phyloP scores from a whole-genome alignment of 805 yeast species.

The Sungouiella thailandica region DNA sequence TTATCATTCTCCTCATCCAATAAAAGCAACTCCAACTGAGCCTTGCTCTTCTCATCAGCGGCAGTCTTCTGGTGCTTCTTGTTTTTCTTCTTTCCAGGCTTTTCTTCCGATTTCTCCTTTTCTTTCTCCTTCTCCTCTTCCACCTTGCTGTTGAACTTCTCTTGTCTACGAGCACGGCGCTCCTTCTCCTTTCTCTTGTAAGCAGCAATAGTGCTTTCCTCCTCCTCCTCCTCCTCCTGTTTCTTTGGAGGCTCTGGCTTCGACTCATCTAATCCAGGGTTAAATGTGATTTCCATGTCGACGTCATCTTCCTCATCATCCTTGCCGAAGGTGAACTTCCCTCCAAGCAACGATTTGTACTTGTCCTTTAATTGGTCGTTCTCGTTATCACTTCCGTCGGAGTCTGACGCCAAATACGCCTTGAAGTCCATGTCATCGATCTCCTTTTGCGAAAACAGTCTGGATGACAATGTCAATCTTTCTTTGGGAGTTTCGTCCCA shows the following conservation, averaged over 20 bases:
- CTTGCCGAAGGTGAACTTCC: slow-evolving; percentile 28
- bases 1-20: slow-evolving; percentile 50
- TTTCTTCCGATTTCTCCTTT: slow-evolving; percentile 19
- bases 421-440: slow-evolving; percentile 86
- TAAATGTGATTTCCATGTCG: slow-evolving; percentile 94
- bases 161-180: slow-evolving; percentile 81
- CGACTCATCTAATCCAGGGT: slow-evolving; percentile 63
- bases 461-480: slow-evolving; percentile 66
- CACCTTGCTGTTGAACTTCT: slow-evolving; percentile 60
- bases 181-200: slow-evolving; percentile 88
- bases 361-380: slow-evolving; percentile 43
- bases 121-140: slow-evolving; percentile 48
- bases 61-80: slow-evolving; percentile 6
- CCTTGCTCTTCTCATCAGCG: slow-evolving; percentile 30
- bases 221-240: slow-evolving; percentile 32
- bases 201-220: slow-evolving; percentile 73
- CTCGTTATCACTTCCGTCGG: slow-evolving; percentile 42
- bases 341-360: slow-evolving; percentile 55
- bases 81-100: slow-evolving; percentile 18
- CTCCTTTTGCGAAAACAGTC: slow-evolving; percentile 84
- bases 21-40: slow-evolving; percentile 70
- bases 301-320: slow-evolving; percentile 44
- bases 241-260: slow-evolving; percentile 13
- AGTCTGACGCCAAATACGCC: slow-evolving; percentile 75
- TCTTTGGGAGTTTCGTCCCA: slow-evolving; percentile 99